Evolutionary conservation across 306 rosid genomes (phyloP).

Genomic region (Cucurbita moschata): DNA sequence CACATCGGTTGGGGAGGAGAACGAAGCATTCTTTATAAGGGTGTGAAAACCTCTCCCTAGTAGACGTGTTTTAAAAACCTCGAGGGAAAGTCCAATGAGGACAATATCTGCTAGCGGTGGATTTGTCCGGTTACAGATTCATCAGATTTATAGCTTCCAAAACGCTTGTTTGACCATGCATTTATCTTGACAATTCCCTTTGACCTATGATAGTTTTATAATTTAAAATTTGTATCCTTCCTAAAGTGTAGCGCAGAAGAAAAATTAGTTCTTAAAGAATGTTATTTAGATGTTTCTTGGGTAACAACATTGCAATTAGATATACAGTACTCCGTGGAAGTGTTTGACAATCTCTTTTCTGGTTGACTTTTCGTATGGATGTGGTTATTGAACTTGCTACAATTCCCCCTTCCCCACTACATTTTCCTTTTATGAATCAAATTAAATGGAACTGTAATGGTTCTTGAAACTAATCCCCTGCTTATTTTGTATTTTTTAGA

Average conservation of each 20-base stretch:
- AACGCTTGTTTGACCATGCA: neutral
- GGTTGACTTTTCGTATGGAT: no score
- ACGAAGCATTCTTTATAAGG: no score
- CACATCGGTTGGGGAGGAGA: no score
- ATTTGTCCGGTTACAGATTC: neutral
- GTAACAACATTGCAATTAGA: no score
- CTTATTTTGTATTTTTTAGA: neutral
- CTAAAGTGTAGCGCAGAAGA: neutral
- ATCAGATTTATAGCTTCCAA: neutral
- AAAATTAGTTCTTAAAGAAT: neutral
- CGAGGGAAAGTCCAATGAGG: no score
- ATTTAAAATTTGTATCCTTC: neutral
- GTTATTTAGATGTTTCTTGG: neutral
- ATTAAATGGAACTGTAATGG: neutral
- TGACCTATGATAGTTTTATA: neutral
- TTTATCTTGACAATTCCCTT: neutral
- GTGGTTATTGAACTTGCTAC: no score
- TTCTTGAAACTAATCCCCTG: neutral
- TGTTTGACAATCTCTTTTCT: no score
- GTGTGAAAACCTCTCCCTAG: no score
- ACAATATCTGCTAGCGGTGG: no score
- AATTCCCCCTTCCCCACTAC: neutral
- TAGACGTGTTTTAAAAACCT: no score
- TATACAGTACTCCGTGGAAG: no score
- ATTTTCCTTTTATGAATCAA: neutral